Evolutionary conservation across 495 filamentous ascomycete species (phyloP).

Genomic region (Aspergillus coremiiformis): DNA sequence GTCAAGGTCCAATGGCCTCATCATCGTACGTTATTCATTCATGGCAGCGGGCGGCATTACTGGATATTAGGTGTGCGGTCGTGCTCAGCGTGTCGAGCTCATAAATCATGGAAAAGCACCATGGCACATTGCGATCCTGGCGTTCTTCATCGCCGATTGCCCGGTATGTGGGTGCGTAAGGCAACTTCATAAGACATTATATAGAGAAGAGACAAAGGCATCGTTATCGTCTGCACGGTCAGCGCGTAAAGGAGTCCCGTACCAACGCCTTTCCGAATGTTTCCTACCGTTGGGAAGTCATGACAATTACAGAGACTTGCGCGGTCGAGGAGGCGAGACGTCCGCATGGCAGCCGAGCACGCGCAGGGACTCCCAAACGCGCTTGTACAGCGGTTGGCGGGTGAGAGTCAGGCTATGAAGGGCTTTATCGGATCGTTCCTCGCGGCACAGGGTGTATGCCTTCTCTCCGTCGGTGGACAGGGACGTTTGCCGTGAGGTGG

Average conservation of each 20-base stretch:
- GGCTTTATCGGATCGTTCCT: conserved; percentile 26
- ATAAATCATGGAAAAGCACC: conserved; percentile 4
- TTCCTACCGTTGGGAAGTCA: not conserved
- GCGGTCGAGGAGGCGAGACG: conserved; percentile 8
- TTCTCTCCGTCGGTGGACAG: conserved; percentile 17
- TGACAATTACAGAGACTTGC: conserved; percentile 13
- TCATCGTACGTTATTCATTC: conserved; percentile 3
- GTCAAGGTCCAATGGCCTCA: not conserved
- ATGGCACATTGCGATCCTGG: not conserved
- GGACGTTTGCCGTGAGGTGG: conserved; percentile 20
- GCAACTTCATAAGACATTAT: conserved; percentile 17
- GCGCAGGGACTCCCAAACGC: conserved; percentile 26
- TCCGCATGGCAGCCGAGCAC: conserved; percentile 22
- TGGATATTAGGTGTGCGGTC: not conserved
- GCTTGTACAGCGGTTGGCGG: conserved; percentile 21
- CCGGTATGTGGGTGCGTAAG: not conserved
- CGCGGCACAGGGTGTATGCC: conserved; percentile 30
- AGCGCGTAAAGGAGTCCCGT: not conserved
- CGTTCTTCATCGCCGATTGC: not conserved
- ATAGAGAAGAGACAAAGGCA: not conserved
- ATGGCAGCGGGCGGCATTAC: not conserved
- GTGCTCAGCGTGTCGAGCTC: not conserved
- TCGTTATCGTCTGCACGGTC: conserved; percentile 2
- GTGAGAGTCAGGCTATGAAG: conserved; percentile 16
- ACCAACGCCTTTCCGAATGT: conserved; percentile 8